phyloP scores from a whole-genome alignment of 2,329 filamentous ascomycete genomes.

The Didymella glomerata region DNA sequence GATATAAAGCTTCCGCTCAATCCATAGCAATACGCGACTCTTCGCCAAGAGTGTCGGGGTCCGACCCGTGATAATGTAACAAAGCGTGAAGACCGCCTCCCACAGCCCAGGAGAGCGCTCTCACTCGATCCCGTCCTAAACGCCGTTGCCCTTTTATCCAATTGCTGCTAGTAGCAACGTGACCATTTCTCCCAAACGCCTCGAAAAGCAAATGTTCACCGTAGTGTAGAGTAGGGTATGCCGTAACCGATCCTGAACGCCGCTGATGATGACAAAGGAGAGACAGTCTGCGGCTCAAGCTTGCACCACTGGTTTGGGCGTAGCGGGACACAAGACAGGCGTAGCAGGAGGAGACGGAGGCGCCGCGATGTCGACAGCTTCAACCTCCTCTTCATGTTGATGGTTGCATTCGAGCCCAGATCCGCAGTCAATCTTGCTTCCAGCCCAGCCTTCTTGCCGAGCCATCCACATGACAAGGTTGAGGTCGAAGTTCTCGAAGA shows the following conservation, averaged over 20 bases:
- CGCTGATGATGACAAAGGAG: conserved; percentile 15
- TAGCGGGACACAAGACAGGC: conserved; percentile 26
- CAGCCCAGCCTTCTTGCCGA: conserved; percentile 42
- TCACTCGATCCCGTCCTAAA: conserved; percentile 10
- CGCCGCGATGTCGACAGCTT: conserved; percentile 23
- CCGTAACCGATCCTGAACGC: background rate
- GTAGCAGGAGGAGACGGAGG: conserved; percentile 37
- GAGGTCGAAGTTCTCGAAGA: conserved; percentile 57
- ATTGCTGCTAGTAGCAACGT: background rate
- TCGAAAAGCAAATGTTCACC: conserved; percentile 8
- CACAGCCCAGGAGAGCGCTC: conserved; percentile 1
- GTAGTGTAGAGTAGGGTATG: conserved; percentile 16
- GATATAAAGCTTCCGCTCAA: background rate
- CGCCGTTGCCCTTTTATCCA: conserved; percentile 10
- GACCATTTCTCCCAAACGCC: conserved; percentile 14
- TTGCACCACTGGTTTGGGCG: conserved; percentile 23
- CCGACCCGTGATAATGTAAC: conserved; percentile 1
- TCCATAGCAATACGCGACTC: conserved; percentile 6
- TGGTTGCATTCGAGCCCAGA: conserved; percentile 14
- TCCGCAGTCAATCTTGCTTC: conserved; percentile 22
- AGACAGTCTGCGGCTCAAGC: background rate
- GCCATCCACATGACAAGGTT: conserved; percentile 52
- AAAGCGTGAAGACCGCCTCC: background rate
- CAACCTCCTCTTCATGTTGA: conserved; percentile 10
- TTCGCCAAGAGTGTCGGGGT: conserved; percentile 3